Evolutionary conservation across 2,329 filamentous ascomycete species (phyloP), one percentile per base, ranked within the genome.

Genomic region (Curvularia spicifera): DNA sequence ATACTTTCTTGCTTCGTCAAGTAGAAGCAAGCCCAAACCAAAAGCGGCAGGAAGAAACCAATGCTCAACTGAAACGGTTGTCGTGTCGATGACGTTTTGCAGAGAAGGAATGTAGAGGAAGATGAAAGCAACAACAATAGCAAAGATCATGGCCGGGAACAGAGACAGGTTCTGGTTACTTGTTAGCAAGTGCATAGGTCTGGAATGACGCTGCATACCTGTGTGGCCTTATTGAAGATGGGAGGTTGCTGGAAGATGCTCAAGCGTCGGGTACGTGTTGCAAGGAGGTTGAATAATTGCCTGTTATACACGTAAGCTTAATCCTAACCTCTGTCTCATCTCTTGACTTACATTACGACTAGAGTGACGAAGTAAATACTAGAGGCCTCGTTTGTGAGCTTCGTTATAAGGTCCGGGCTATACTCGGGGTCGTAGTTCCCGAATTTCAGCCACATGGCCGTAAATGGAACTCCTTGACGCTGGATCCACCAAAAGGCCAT

Each of bases 361-460:
- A 94, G 79, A 58, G 88, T 93, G 65, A 93, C 85, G 67, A 93
- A 93, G 76, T 93, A 93, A 59, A 94, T 88, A 15, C 87, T 90
- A 37, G 85, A 89, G 0, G 89, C 89, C 59, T 84, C 82, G 61
- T 88, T 89, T 24, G 89, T 78, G 61, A 85, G 82, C 28, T 79
- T 74, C 0, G 77, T 78, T 29, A 76, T 61, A 31, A 65, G 70
- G 15, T 68, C 67, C 1, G 61, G 24, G 46, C 71, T 68, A 51
- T 69, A 74, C 31, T 68, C 55, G 1, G 61, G 18, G 43, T 70
- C 67, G 42, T 70, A 69, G 2, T 64, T 54, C 8, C 74, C 73
- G 42, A 68, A 76, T 56, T 71, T 74, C 72, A 94, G 88, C 88
- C 89, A 92, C 1, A 82, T 75, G 51, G 84, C 82, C 10, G 85